These are phyloP conservation scores for Purpureocillium lavendulum DNA, from an alignment of 2,329 filamentous ascomycete species.

Conservation along the genomic window DNA sequence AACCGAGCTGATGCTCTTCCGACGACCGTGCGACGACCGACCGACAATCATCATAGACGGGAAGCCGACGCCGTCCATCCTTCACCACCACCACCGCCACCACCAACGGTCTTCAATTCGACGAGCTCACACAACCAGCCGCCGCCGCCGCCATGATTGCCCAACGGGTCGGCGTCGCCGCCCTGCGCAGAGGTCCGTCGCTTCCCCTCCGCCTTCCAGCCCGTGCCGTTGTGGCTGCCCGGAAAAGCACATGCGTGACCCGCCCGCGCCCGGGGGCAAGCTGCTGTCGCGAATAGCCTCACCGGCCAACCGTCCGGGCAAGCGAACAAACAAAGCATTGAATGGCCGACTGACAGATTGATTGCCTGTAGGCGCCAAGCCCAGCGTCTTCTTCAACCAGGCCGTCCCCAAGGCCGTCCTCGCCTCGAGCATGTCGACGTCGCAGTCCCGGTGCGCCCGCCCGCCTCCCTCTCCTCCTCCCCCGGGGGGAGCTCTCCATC, in stretches of 20 bases:
- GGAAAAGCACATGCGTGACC: too few relatives aligned
- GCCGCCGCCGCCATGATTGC: slow-evolving; percentile 45
- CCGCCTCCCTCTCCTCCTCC: slow-evolving; percentile 11
- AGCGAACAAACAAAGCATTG: too few relatives aligned
- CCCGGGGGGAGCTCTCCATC: too few relatives aligned
- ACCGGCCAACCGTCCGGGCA: too few relatives aligned
- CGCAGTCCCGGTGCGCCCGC: slow-evolving; percentile 37
- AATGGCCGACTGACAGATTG: not conserved
- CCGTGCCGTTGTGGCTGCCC: too few relatives aligned
- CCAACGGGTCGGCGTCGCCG: slow-evolving; percentile 49
- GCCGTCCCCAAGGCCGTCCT: slow-evolving; percentile 38
- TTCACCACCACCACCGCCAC: too few relatives aligned
- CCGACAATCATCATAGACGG: too few relatives aligned
- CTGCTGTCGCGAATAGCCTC: slow-evolving; percentile 12
- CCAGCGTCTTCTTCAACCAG: slow-evolving; percentile 36
- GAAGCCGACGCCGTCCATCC: too few relatives aligned
- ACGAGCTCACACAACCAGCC: too few relatives aligned
- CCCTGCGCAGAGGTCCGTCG: slow-evolving; percentile 48
- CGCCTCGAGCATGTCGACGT: slow-evolving; percentile 30
- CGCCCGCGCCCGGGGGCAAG: too few relatives aligned
- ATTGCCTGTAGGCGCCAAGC: slow-evolving; percentile 30
- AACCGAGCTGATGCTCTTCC: slow-evolving; percentile 19
- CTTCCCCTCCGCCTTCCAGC: slow-evolving; percentile 3
- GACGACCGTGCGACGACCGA: too few relatives aligned
- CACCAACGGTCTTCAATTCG: too few relatives aligned